Percentiles rank a stretch among this genome's conserved stretches.
phyloP scores from a whole-genome alignment of 1,284 basidiomycete genomes.

The Vanrija humicola region DNA sequence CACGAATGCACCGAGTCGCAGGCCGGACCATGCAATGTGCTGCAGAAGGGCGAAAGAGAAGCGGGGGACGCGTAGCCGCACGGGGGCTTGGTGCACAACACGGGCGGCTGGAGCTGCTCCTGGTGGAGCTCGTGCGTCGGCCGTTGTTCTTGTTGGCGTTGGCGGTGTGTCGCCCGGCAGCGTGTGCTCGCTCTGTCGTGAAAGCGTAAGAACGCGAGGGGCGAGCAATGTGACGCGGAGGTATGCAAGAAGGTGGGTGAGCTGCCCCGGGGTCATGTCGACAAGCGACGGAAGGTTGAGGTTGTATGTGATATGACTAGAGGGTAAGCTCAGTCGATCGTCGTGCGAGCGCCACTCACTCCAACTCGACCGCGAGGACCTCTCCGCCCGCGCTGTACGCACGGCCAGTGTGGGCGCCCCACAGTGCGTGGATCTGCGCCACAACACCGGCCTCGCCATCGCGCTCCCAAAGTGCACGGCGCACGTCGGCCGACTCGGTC shows the following conservation, averaged over 20 bases:
- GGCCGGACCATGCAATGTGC: slow-evolving; percentile 31
- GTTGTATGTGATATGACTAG: slow-evolving; percentile 18
- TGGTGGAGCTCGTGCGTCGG: background rate
- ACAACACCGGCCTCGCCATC: slow-evolving; percentile 13
- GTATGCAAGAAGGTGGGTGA: slow-evolving; percentile 34
- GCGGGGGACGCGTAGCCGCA: slow-evolving; percentile 11
- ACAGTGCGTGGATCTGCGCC: slow-evolving; percentile 22
- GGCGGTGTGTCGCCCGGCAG: slow-evolving; percentile 2
- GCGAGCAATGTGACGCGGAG: slow-evolving; percentile 35
- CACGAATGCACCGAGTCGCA: slow-evolving; percentile 30
- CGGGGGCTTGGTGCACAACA: slow-evolving; percentile 3
- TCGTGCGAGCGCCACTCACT: slow-evolving; percentile 22
- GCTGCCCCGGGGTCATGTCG: slow-evolving; percentile 26
- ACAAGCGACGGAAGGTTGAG: slow-evolving; percentile 33
- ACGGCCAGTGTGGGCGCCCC: slow-evolving; percentile 22
- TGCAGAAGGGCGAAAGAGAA: slow-evolving; percentile 20
- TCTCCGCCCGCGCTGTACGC: slow-evolving; percentile 21
- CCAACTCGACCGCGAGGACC: slow-evolving; percentile 30
- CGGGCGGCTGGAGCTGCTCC: background rate
- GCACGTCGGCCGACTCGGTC: slow-evolving; percentile 15
- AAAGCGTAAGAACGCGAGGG: slow-evolving; percentile 14
- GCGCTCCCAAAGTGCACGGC: slow-evolving; percentile 12
- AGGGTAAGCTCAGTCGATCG: slow-evolving; percentile 15
- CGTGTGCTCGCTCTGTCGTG: background rate
- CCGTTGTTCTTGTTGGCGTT: slow-evolving; percentile 1